Evolutionary conservation across 2,329 filamentous ascomycete genomes (phyloP), one percentile per base, ranked within the genome.

Genomic region (Tolypocladium cylindrosporum): DNA sequence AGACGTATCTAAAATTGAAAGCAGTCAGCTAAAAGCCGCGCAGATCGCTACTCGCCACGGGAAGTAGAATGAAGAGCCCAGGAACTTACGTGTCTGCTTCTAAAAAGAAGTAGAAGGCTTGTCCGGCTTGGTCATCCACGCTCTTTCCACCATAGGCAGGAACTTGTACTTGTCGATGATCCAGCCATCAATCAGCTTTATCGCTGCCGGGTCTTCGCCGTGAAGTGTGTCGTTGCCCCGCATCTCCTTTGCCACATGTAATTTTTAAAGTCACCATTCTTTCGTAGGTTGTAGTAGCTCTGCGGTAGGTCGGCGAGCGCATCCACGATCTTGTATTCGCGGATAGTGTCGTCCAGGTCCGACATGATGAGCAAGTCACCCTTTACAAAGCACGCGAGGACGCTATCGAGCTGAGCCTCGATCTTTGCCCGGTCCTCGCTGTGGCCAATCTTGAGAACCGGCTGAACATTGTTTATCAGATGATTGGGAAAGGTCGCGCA

Each of bases 21-120:
- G 13, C 24, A 19, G 45, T 50, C 11, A 50, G 45, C 45, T 2
- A 31, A 2, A 10, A 13, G 13, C 21, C 4, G 24, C 24, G 45
- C 24, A 3, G 27, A 19, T 42, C 19, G 40, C 19, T 10, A 19
- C 40, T 21, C 40, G 40, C 5, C 40, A 7, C 40, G 37, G 37
- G 13, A 13, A 14, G 36, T 10, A 37, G 7, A 40, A 40, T 14
- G 39, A 40, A 14, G 39, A 40, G 14, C 39, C 6, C 24, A 27
- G 14, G 24, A 13, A 71, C 71, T 60, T 74, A 81, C 54, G 80
- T 83, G 64, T 83, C 80, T 3, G 79, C 78, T 62, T 83, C 80
- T 53, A 80, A 76, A 65, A 82, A 81, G 56, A 83, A 74, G 62
- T 80, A 83, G 75, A 81, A 41, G 78, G 72, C 52, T 76, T 75